Percentiles rank a stretch among this genome's conserved stretches.
phyloP scores from a whole-genome alignment of 2,329 filamentous ascomycete species.

The Aureobasidium sp. region DNA sequence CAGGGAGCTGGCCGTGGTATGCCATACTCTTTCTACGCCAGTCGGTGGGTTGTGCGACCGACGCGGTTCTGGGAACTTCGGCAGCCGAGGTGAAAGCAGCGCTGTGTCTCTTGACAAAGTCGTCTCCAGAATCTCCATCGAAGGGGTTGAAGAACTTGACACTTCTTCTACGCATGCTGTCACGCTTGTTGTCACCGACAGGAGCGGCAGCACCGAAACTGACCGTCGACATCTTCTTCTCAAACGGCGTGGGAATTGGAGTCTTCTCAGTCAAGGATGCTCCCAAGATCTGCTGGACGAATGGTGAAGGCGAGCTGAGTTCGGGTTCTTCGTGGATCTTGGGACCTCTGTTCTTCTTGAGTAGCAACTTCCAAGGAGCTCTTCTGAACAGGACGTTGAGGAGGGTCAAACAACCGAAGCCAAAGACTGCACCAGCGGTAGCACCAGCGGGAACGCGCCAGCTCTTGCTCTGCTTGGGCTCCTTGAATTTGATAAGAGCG shows the following conservation, averaged over 20 bases:
- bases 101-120: background rate
- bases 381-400: slow-evolving; percentile 11
- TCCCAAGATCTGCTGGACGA: background rate
- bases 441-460: background rate
- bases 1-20: background rate
- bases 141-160: slow-evolving; percentile 5
- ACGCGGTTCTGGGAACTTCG: background rate
- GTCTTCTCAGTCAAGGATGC: background rate
- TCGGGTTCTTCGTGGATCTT: background rate
- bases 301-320: background rate
- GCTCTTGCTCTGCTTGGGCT: background rate
- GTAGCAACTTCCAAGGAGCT: slow-evolving; percentile 5
- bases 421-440: background rate
- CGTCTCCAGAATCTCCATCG: background rate
- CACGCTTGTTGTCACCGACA: background rate
- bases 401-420: background rate
- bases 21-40: slow-evolving; percentile 6
- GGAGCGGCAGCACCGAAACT: background rate
- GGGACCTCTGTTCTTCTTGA: background rate
- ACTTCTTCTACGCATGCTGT: slow-evolving; percentile 3
- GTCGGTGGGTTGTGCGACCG: background rate
- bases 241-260: background rate
- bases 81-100: background rate
- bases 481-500: background rate
- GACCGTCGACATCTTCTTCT: background rate